Evolutionary conservation across 1,139 yeast species (phyloP).

Genomic region (Zygoascus sp.): DNA sequence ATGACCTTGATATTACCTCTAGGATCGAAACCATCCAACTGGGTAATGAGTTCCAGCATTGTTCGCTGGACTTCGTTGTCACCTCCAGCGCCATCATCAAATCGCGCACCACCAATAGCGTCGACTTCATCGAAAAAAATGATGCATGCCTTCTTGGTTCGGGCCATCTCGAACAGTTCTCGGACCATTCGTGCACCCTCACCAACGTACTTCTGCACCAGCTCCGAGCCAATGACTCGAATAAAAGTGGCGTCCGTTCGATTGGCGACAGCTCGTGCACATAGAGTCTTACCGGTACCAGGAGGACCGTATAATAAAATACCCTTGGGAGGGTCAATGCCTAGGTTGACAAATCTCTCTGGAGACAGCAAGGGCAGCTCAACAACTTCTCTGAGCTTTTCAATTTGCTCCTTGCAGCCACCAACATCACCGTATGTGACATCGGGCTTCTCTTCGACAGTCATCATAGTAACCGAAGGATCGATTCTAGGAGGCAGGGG

Average conservation of each 20-base stretch:
- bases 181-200: constrained; percentile 99
- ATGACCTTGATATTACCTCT: constrained; percentile 97
- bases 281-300: constrained; percentile 95
- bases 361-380: constrained; percentile 93
- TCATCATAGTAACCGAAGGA: constrained; percentile 99
- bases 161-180: constrained; percentile 96
- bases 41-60: constrained; percentile 96
- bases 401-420: constrained; percentile 97
- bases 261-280: constrained; percentile 98
- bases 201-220: constrained; percentile 97
- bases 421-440: constrained; percentile 84
- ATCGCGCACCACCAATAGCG: constrained; percentile 98
- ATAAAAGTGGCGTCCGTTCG: constrained; percentile 98
- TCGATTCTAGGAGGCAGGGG: constrained; percentile 97
- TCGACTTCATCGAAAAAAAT: constrained; percentile 96
- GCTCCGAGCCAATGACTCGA: constrained; percentile 95
- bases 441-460: constrained; percentile 97
- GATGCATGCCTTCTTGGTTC: constrained; percentile 95
- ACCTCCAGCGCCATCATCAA: constrained; percentile 99
- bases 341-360: constrained; percentile 90
- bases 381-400: constrained; percentile 93
- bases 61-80: constrained; percentile 99
- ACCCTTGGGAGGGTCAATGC: constrained; percentile 98
- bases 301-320: constrained; percentile 95
- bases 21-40: constrained; percentile 96